These are phyloP conservation scores for Xylariales sp. DNA, from an alignment of 2,329 filamentous ascomycete genomes.

Conservation along the genomic window DNA sequence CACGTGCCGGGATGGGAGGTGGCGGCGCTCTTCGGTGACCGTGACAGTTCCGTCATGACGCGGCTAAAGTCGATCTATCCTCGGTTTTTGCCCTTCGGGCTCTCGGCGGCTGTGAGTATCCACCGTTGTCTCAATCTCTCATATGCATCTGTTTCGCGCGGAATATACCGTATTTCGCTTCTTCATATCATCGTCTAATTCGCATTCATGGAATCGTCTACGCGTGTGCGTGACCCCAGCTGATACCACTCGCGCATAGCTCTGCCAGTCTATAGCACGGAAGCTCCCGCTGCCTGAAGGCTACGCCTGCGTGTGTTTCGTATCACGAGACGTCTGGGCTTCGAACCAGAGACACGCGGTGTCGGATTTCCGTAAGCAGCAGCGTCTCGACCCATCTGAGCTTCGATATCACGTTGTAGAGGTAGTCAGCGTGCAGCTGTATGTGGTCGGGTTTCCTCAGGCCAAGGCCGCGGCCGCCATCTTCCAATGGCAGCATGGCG, in stretches of 20 bases:
- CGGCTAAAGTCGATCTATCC: constrained; percentile 59
- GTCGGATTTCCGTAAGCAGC: constrained; percentile 52
- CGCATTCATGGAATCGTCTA: background rate
- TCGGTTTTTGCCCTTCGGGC: constrained; percentile 57
- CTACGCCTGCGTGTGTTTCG: constrained; percentile 47
- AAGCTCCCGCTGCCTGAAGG: constrained; percentile 46
- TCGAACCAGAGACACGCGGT: constrained; percentile 48
- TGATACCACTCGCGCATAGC: constrained; percentile 43
- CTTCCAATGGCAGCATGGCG: constrained; percentile 60
- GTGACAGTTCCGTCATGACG: constrained; percentile 52
- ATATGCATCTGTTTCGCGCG: background rate
- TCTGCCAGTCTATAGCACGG: constrained; percentile 53
- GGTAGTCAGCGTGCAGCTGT: constrained; percentile 56
- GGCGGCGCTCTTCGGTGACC: constrained; percentile 55
- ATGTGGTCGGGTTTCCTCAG: constrained; percentile 56
- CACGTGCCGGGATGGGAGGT: constrained; percentile 59
- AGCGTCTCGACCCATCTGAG: constrained; percentile 50
- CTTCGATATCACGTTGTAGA: constrained; percentile 57
- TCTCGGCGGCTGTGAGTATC: constrained; percentile 50
- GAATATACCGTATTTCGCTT: no score
- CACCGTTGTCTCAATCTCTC: background rate
- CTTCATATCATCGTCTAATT: no score
- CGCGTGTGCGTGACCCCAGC: background rate
- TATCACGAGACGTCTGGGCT: constrained; percentile 46
- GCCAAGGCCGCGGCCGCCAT: constrained; percentile 52